Conservation (phyloP, 2,329 filamentous ascomycete genomes). For the Thielaviopsis ethacetica region DNA sequence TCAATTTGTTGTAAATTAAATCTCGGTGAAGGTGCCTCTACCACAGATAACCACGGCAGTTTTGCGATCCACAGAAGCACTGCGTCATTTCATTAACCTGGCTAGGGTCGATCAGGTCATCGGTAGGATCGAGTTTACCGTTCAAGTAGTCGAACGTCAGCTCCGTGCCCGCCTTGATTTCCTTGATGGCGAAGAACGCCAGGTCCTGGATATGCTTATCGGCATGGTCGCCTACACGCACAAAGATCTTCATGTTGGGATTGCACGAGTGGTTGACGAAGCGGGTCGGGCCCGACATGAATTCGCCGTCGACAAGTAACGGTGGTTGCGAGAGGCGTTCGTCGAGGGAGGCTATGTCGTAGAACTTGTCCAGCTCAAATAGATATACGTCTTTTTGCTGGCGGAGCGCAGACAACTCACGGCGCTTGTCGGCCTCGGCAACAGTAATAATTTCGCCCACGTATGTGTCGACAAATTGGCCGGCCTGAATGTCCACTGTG, state of each 20-base stretch:
- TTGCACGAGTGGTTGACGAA: constrained; percentile 77
- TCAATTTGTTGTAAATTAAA: too few species aligned
- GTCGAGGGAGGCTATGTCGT: constrained; percentile 37
- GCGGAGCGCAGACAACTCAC: constrained; percentile 35
- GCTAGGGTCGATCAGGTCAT: constrained; percentile 23
- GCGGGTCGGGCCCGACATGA: constrained; percentile 59
- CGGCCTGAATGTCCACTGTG: constrained; percentile 44
- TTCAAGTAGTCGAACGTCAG: constrained; percentile 70
- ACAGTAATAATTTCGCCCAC: constrained; percentile 54
- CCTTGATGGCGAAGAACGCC: constrained; percentile 54
- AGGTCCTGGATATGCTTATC: constrained; percentile 62
- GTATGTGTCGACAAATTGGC: constrained; percentile 69
- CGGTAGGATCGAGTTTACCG: constrained; percentile 36
- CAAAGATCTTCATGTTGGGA: constrained; percentile 66
- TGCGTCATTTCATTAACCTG: constrained; percentile 35
- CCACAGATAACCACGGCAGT: constrained; percentile 58
- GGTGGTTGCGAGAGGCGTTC: constrained; percentile 37
- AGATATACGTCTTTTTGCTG: constrained; percentile 62
- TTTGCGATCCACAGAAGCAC: constrained; percentile 46
- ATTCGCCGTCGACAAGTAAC: constrained; percentile 54
- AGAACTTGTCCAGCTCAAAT: constrained; percentile 71
- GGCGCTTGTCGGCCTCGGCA: constrained; percentile 47
- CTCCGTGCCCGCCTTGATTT: constrained; percentile 50
- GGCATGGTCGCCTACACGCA: constrained; percentile 59
- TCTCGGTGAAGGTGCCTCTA: constrained; percentile 16